Base-by-base conservation (phyloP, 2,329 filamentous ascomycete genomes). In the Teratosphaeria pseudoeucalypti region DNA sequence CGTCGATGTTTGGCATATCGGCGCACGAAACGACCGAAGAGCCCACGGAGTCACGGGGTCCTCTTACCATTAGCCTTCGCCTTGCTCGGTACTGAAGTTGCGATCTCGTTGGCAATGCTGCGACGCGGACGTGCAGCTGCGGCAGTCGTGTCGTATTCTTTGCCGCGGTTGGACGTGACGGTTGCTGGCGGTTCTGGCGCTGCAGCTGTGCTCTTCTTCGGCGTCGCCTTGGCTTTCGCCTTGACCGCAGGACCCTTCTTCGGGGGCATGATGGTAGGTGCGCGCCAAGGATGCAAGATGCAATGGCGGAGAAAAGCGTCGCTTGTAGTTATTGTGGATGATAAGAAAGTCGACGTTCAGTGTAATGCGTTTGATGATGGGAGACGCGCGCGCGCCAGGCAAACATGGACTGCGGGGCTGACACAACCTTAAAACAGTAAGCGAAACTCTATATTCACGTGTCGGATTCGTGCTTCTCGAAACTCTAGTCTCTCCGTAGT, bases 131-230 rank as follows among this genome's bases (percentile, higher is more conserved):
- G 66, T 55, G 58, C 63, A 27, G 61, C 59, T 39, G 67, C 67
- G 34, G 70, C 69, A 23, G 69, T 71, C 10, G 66, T 64, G 34
- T 67, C 65, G 55, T 63, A 56, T 23, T 66, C 67, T 57, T 63
- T 69, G 39, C 68, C 65, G 56, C 64, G 62, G 27, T 58, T 64
- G 23, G 63, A 62, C 1, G 66, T 67, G 47, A 68, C 57, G 7
- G 64, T 62, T 2, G 61, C 47, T 49, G 58, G 32, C 19, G 34
- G 39, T 16, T 55, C 54, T n/a, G 54, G 32, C 11, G 43, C 53
- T 34, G 57, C 34, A 23, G 54, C 34, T 14, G 39, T 55, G 14
- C 56, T 54, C 34, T 58, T 57, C n/a, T 56, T 52, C 16, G 59
- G 43, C 16, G 57, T 60, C 23, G 61, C 59, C 34, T 58, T 64